Conservation (phyloP, 371 early-diverging fungal genomes). For the Mucor mucedo region DNA sequence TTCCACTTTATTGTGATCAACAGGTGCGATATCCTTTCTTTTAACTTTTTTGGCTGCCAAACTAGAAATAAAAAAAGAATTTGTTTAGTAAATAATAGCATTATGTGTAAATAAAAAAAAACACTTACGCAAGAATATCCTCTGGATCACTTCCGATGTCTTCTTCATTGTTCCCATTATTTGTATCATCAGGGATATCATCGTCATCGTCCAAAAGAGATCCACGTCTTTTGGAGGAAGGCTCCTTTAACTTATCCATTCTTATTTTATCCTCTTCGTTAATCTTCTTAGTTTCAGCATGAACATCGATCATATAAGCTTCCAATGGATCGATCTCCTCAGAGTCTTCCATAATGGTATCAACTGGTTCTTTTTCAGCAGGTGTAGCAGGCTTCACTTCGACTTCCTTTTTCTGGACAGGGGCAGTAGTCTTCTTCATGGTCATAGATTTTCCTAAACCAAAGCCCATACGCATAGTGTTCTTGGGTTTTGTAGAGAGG, state of each 20-base stretch:
- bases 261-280: conserved; percentile 67
- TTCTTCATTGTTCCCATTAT: conserved; percentile 47
- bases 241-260: conserved; percentile 29
- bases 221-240: conserved; percentile 17
- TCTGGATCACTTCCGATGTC: conserved; percentile 66
- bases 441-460: conserved; percentile 30
- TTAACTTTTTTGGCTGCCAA: conserved; percentile 84
- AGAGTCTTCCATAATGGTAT: conserved; percentile 25
- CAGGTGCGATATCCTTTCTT: conserved; percentile 90
- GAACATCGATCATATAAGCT: conserved; percentile 86
- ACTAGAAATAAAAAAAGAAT: conserved; percentile 25
- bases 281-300: conserved; percentile 72
- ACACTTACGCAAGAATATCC: conserved; percentile 79
- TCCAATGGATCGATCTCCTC: conserved; percentile 77
- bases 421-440: conserved; percentile 18
- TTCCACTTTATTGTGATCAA: conserved; percentile 86
- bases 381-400: neutral
- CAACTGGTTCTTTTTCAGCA: conserved; percentile 13
- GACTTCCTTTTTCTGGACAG: neutral
- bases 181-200: neutral
- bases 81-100: conserved; percentile 7
- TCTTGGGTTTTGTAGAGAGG: conserved; percentile 34
- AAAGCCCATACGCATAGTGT: conserved; percentile 48
- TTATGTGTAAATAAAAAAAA: conserved; percentile 1
- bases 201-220: conserved; percentile 22